Base-by-base conservation (phyloP, 805 yeast genomes). In the Wickerhamomyces ciferrii region DNA sequence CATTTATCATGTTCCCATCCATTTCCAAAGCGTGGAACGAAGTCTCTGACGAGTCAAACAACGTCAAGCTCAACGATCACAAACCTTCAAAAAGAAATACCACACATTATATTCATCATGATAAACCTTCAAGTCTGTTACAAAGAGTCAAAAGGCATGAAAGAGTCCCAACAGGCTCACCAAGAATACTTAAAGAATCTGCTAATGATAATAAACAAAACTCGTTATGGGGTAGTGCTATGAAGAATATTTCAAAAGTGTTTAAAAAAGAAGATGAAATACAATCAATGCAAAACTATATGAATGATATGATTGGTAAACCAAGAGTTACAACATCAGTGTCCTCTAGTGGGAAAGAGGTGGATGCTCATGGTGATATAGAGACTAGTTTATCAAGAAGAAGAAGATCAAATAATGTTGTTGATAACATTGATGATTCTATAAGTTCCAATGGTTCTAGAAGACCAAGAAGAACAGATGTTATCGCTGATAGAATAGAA, bases 21-120 rank as follows among this genome's bases (percentile, higher is more conserved):
- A 51, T 55, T 10, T 29, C 56, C 13, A 58, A 53, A 24, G 55
- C 43, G 15, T 58, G 61, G 61, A 49, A 21, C 21, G 59, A 58
- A 24, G 55, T 53, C 5, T 44, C 54, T 4, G 57, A 51, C 7
- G 58, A 54, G 36, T 42, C 48, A 10, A 40, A 43, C 23, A 43
- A 45, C 21, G 25, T 20, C 25, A 37, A 20, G 17, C 13, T 37
- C 13, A 14, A 20, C 2, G 39, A 11, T 14, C 17, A 37, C 5
- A 21, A 45, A 45, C 11, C 31, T 23, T 4, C 39, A 34, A 18
- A 21, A 34, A 3, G 31, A 27, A n/a, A 41, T 42, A 11, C 5
- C 18, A 36, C 25, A n/a, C 56, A 43, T 43, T 53, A 52, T 45
- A 52, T 51, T 20, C 54, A 49, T 13, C 38, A 50, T 23, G 58